Conservation (phyloP, 257 asterid genomes). For the Gynochthodes officinalis region DNA sequence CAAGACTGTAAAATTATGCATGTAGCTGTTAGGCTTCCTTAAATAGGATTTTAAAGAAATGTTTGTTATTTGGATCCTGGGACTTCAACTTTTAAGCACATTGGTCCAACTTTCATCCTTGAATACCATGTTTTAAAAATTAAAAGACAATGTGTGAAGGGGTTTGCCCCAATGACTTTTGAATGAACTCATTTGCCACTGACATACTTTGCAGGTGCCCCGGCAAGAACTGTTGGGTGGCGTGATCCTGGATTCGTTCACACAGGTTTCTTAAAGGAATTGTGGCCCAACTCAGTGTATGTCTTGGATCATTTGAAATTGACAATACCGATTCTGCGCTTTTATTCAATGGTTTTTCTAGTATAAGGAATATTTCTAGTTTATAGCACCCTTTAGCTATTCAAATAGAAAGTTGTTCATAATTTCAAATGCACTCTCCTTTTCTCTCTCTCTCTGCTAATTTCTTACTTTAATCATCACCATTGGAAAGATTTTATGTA, state of each 20-base stretch:
- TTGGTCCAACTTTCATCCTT: background rate
- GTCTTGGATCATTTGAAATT: conserved; percentile 13
- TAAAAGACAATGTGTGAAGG: background rate
- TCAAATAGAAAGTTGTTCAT: too few relatives aligned
- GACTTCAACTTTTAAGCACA: background rate
- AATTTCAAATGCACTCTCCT: too few relatives aligned
- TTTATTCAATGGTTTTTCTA: too few relatives aligned
- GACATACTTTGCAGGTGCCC: conserved; percentile 53
- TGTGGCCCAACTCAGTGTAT: conserved; percentile 53
- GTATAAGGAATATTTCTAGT: too few relatives aligned
- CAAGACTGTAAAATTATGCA: too few relatives aligned
- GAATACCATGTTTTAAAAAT: background rate
- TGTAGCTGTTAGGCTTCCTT: background rate
- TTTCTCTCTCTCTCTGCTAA: too few relatives aligned
- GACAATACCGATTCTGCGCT: background rate
- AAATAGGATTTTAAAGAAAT: background rate
- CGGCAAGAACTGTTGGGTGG: conserved; percentile 68
- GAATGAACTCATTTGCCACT: background rate
- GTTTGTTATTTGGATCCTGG: too few relatives aligned
- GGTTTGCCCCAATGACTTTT: background rate
- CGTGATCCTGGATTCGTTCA: conserved; percentile 67
- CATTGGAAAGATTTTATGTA: too few relatives aligned
- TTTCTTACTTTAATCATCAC: too few relatives aligned
- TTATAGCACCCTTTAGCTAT: too few relatives aligned
- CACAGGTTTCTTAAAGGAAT: conserved; percentile 47